These are phyloP conservation scores for Phytophthora sojae DNA, from an alignment of 352 stramenopile species.

Conservation along the genomic window DNA sequence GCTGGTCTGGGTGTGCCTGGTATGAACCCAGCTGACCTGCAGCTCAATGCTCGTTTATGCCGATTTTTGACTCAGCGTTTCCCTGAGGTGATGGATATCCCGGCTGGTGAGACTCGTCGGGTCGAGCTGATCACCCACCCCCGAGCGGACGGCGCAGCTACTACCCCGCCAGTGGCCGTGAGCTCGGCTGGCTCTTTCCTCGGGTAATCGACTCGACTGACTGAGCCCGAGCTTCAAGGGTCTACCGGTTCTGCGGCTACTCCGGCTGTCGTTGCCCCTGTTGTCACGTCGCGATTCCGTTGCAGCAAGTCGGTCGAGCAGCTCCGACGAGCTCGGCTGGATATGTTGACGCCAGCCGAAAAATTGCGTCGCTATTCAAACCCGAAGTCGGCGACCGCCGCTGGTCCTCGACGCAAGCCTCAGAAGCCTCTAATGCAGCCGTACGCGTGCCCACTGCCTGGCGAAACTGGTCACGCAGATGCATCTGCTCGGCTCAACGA, in stretches of 20 bases:
- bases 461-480: background rate
- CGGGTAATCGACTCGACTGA: too few relatives aligned
- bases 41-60: background rate
- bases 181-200: too few relatives aligned
- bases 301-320: background rate
- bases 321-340: background rate
- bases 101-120: background rate
- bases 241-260: too few relatives aligned
- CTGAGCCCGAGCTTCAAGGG: too few relatives aligned
- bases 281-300: too few relatives aligned
- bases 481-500: too few relatives aligned
- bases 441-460: background rate
- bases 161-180: too few relatives aligned
- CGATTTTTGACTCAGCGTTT: background rate
- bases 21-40: background rate
- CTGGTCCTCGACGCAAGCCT: background rate
- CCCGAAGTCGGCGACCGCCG: background rate
- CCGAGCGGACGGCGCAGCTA: too few relatives aligned
- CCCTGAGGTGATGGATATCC: background rate
- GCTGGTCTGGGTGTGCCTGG: background rate
- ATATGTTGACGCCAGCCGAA: background rate
- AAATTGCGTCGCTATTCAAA: background rate
- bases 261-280: too few relatives aligned
- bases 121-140: too few relatives aligned
- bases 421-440: background rate